These are phyloP conservation scores for Podaxis rugospora DNA, from an alignment of 768 basidiomycete species.

Conservation along the genomic window DNA sequence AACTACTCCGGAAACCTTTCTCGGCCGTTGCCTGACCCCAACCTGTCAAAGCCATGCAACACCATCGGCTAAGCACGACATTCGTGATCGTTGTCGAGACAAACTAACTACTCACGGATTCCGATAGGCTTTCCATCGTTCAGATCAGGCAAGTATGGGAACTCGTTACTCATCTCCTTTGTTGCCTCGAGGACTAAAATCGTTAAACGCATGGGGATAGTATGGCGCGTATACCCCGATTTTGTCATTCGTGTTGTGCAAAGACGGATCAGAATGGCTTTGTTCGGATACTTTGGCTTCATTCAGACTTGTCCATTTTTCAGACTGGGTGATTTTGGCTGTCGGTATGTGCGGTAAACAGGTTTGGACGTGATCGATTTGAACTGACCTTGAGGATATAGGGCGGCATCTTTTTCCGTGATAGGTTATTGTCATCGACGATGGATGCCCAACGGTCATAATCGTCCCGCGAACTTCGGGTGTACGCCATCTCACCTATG, in stretches of 20 bases:
- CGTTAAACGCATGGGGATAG: slow-evolving; percentile 12
- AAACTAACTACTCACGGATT: slow-evolving; percentile 24
- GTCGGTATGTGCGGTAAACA: background rate
- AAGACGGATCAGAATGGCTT: background rate
- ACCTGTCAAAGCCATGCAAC: slow-evolving; percentile 1
- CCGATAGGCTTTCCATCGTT: slow-evolving; percentile 38
- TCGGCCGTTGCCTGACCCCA: slow-evolving; percentile 20
- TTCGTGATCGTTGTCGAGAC: background rate
- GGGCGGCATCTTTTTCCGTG: slow-evolving; percentile 5
- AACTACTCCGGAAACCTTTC: slow-evolving; percentile 18
- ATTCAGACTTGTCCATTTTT: background rate
- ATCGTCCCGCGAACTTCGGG: slow-evolving; percentile 5
- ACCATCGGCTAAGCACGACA: too few relatives aligned
- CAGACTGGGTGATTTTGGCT: background rate
- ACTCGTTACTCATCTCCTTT: slow-evolving; percentile 23
- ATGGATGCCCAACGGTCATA: slow-evolving; percentile 6
- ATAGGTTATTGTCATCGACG: background rate
- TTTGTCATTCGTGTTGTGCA: background rate
- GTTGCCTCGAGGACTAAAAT: slow-evolving; percentile 21
- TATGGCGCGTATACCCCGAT: background rate
- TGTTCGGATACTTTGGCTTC: background rate
- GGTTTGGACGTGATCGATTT: too few relatives aligned
- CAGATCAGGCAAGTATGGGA: slow-evolving; percentile 34
- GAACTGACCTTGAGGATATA: slow-evolving; percentile 8
- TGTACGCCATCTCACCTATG: slow-evolving; percentile 10